Conservation (phyloP, 2,329 filamentous ascomycete species). For the Coniochaeta sp. region DNA sequence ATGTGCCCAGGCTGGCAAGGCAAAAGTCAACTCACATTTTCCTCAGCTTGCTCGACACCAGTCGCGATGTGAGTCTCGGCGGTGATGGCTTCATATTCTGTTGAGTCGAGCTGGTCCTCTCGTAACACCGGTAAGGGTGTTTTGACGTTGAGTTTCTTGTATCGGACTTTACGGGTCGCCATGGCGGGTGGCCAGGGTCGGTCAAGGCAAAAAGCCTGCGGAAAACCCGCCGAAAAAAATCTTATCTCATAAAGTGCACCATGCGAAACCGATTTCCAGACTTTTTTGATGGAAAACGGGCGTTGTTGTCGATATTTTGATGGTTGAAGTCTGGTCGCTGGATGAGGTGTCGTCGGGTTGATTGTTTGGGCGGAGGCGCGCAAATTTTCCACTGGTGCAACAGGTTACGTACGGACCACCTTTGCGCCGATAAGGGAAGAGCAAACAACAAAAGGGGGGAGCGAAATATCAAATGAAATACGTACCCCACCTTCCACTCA, state of each 20-base stretch:
- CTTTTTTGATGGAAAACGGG: slow-evolving; percentile 46
- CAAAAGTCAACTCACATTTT: slow-evolving; percentile 70
- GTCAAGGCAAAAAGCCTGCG: slow-evolving; percentile 31
- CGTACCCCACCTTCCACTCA: neutral
- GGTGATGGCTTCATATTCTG: slow-evolving; percentile 78
- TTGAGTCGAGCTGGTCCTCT: slow-evolving; percentile 83
- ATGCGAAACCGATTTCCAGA: slow-evolving; percentile 43
- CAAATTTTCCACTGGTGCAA: slow-evolving; percentile 39
- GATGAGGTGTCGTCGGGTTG: slow-evolving; percentile 46
- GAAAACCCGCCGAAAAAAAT: slow-evolving; percentile 57
- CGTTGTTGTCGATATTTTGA: slow-evolving; percentile 46
- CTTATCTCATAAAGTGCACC: slow-evolving; percentile 53
- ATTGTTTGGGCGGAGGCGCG: slow-evolving; percentile 34
- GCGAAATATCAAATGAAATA: neutral
- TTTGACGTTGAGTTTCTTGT: slow-evolving; percentile 90
- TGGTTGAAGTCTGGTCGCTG: slow-evolving; percentile 35
- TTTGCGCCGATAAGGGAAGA: slow-evolving; percentile 1
- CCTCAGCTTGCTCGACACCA: slow-evolving; percentile 93
- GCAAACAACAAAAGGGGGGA: slow-evolving; percentile 2
- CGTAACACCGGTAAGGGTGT: slow-evolving; percentile 79
- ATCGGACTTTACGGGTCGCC: slow-evolving; percentile 63
- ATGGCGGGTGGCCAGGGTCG: slow-evolving; percentile 37
- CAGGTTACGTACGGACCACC: slow-evolving; percentile 3
- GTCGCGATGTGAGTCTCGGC: slow-evolving; percentile 84
- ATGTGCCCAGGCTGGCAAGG: slow-evolving; percentile 13